Percentiles rank a stretch among this genome's conserved stretches.
These are phyloP conservation scores for Hura crepitans DNA, from an alignment of 441 rosid species.

Conservation along the genomic window DNA sequence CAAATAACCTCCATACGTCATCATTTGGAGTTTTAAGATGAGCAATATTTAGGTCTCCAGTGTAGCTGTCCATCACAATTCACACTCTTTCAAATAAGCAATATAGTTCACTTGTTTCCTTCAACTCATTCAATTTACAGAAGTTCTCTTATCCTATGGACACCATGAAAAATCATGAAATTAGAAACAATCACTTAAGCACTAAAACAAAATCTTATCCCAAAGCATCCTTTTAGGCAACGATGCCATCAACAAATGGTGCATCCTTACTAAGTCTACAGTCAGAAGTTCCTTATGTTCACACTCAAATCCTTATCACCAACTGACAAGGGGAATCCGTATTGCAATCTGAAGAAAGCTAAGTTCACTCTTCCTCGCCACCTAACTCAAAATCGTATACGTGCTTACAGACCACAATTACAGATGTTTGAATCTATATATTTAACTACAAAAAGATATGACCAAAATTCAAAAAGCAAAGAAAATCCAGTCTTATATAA, in stretches of 20 bases:
- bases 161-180: not conserved
- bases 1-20: too few species aligned
- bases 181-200: not conserved
- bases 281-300: not conserved
- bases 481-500: not conserved
- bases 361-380: not conserved
- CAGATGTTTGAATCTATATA: not conserved
- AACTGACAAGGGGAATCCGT: not conserved
- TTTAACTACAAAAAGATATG: not conserved
- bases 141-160: not conserved
- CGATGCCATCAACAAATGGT: not conserved
- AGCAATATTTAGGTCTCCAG: too few species aligned
- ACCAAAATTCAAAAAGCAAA: not conserved
- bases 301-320: not conserved
- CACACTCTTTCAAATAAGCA: too few species aligned
- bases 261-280: not conserved
- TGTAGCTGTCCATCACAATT: too few species aligned
- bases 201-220: not conserved
- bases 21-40: too few species aligned
- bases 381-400: conserved; percentile 5
- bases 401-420: not conserved
- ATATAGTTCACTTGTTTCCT: not conserved
- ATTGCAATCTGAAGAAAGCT: not conserved
- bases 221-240: not conserved
- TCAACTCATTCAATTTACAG: not conserved